Conservation (phyloP, 148 eudicot species). For the Rhododendron williamsianum region DNA sequence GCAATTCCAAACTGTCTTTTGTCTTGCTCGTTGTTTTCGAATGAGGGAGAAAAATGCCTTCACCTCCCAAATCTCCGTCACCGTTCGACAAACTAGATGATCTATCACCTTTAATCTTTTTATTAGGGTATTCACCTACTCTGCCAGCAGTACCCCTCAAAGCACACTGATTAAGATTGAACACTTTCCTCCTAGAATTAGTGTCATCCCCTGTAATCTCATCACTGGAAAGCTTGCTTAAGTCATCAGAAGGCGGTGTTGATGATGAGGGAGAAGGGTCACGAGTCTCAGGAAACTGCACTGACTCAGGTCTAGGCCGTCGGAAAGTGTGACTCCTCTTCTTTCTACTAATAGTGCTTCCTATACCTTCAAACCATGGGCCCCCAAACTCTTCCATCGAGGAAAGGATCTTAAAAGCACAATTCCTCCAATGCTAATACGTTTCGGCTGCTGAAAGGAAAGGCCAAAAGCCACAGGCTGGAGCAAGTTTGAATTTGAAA, state of each 20-base stretch:
- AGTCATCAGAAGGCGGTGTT: slow-evolving; percentile 63
- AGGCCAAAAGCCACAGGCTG: not conserved
- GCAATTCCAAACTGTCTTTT: slow-evolving; percentile 38
- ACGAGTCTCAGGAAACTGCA: slow-evolving; percentile 28
- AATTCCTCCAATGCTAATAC: not conserved
- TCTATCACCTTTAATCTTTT: slow-evolving; percentile 38
- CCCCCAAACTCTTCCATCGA: slow-evolving; percentile 61
- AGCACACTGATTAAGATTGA: slow-evolving; percentile 66
- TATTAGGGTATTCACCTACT: slow-evolving; percentile 29
- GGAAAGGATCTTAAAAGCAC: slow-evolving; percentile 9
- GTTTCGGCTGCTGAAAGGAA: not conserved
- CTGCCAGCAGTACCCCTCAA: slow-evolving; percentile 36
- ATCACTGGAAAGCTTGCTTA: slow-evolving; percentile 59
- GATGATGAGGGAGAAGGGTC: slow-evolving; percentile 51
- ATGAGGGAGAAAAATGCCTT: slow-evolving; percentile 36
- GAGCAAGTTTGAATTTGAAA: not conserved
- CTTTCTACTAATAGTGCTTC: slow-evolving; percentile 41
- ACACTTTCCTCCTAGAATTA: slow-evolving; percentile 52
- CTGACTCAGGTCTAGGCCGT: slow-evolving; percentile 58
- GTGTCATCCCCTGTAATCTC: slow-evolving; percentile 50
- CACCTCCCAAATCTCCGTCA: slow-evolving; percentile 30
- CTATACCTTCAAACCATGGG: slow-evolving; percentile 45
- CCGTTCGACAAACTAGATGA: slow-evolving; percentile 34
- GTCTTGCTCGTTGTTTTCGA: slow-evolving; percentile 28
- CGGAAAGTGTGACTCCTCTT: slow-evolving; percentile 63